Evolutionary conservation across 1,139 yeast species (phyloP), one percentile per base, ranked within the genome.

Genomic region (Candida freyschussii): DNA sequence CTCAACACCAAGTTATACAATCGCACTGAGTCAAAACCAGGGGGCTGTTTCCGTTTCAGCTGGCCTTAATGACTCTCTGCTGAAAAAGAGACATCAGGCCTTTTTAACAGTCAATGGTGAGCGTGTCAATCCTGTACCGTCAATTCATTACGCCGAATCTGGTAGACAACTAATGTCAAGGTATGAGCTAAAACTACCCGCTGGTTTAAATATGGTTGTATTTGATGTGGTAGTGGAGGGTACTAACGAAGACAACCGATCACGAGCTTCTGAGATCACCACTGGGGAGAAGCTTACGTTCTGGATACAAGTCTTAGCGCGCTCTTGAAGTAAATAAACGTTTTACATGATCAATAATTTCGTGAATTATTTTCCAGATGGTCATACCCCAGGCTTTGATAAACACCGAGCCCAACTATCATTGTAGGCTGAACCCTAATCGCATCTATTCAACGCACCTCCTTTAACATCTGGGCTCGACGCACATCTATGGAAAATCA

Each of bases 71-170:
- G 62, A 62, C 29, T 47, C 61, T 18, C 54, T 74, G 15, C 55
- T 59, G 37, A 51, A 58, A 10, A 42, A 34, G 26, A 63, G 67
- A 33, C 75, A 69, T 32, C 67, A 66, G 43, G 66, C 70, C 33
- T 59, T 56, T 22, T 53, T 74, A 31, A 56, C 55, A 7, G 69
- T 72, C 13, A 74, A 74, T 45, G 75, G 72, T 15, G 75, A 70
- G 30, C 70, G 65, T 36, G 69, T 72, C 1, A 56, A 48, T 23
- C 69, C 34, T 53, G 63, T 30, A 60, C 71, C 53, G 47, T 67
- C 51, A 40, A 56, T 40, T 61, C 66, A 50, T 60, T 68, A 57
- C 35, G 45, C 52, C 2, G 56, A 52, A 17, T 32, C 45, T 2
- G 59, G 60, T 10, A 43, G 43, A 36, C 35, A 27, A n/a, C 54